Evolutionary conservation across 345 rosid species (phyloP).

Genomic region (Salix viminalis): DNA sequence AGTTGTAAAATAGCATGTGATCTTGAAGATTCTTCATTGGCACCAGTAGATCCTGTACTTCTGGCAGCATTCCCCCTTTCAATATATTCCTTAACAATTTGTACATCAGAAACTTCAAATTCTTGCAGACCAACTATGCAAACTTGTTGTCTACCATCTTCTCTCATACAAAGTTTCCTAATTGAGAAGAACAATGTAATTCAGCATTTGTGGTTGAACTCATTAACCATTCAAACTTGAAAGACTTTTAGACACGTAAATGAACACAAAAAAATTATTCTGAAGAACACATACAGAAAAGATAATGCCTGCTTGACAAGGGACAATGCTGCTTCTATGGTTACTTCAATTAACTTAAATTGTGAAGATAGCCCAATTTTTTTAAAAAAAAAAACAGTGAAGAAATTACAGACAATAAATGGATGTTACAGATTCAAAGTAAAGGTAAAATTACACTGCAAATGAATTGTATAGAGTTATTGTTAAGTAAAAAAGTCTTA

Average conservation of each 20-base stretch:
- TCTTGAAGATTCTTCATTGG: conserved; percentile 97
- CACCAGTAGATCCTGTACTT: conserved; percentile 97
- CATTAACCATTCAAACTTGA: background rate
- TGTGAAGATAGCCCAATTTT: background rate
- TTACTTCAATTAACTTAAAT: background rate
- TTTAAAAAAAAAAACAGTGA: background rate
- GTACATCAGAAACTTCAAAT: conserved; percentile 91
- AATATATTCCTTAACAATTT: conserved; percentile 86
- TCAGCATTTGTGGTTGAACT: conserved; percentile 5
- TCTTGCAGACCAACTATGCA: conserved; percentile 99
- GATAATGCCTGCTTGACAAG: background rate
- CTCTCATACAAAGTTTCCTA: conserved; percentile 98
- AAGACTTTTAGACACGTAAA: background rate
- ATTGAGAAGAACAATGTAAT: conserved; percentile 10
- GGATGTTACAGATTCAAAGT: no score
- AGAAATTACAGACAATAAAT: no score
- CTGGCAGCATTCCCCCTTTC: conserved; percentile 92
- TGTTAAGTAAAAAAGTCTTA: background rate
- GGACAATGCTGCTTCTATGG: background rate
- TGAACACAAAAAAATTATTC: background rate
- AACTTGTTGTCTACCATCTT: conserved; percentile 97
- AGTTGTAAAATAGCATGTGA: conserved; percentile 99
- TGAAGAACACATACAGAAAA: background rate
- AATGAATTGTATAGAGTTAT: background rate
- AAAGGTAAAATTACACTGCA: background rate